Evolutionary conservation across 768 basidiomycete genomes (phyloP).

Genomic region (Tulasnella sp.): DNA sequence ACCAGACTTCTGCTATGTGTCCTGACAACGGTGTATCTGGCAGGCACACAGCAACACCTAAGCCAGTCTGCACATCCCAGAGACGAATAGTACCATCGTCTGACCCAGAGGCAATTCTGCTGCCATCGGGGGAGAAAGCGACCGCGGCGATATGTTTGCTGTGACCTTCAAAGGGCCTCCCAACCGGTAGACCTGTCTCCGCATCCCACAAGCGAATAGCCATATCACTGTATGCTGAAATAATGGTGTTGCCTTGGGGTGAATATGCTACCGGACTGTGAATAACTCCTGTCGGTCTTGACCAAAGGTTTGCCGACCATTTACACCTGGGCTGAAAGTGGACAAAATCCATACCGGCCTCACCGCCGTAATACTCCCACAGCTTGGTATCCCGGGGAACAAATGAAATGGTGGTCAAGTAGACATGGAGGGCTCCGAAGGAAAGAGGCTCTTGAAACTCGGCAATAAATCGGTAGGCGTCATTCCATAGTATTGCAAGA

Average conservation of each 20-base stretch:
- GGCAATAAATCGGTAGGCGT: too few relatives aligned
- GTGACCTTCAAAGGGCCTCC: neutral
- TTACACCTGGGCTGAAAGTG: neutral
- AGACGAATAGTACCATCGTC: neutral
- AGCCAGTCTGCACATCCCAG: neutral
- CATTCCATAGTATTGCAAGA: too few relatives aligned
- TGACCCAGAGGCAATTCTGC: neutral
- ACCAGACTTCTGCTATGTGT: too few relatives aligned
- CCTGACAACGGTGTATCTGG: too few relatives aligned
- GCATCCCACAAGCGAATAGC: neutral
- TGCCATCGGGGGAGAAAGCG: neutral
- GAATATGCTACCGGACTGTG: too few relatives aligned
- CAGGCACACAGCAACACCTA: too few relatives aligned
- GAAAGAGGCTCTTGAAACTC: neutral
- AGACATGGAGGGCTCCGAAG: neutral
- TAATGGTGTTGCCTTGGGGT: neutral
- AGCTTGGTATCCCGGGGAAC: neutral
- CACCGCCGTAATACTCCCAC: neutral
- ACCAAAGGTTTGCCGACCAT: neutral
- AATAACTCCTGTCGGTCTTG: neutral
- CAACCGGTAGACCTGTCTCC: neutral
- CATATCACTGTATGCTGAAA: neutral
- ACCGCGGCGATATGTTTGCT: neutral
- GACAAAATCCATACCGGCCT: neutral
- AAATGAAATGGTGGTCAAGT: neutral